Base-by-base conservation (phyloP, 1,139 yeast species). In the Arxiozyma slooffiae region DNA sequence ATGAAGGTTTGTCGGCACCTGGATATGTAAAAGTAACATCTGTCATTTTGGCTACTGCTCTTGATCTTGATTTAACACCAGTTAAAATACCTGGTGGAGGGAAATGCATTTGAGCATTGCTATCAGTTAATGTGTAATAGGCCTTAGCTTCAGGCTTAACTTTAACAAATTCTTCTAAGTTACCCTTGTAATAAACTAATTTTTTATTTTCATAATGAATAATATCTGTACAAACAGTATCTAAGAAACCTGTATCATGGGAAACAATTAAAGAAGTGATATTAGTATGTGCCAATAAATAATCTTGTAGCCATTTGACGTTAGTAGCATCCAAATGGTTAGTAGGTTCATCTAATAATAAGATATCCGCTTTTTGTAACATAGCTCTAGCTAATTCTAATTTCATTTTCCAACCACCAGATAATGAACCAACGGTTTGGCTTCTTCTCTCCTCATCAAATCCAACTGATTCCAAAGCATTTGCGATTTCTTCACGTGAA, bases 401-500 rank as follows among this genome's bases (percentile, higher is more conserved):
- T 74, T 92, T 92, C 98, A 92, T 92, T 73, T 92, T 92, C 97
- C 97, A 89, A 68, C 98, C 98, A 71, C 98, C 98, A 52, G 97
- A 88, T 57, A 92, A 76, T 1, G 97, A 86, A 44, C 97, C 96
- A 55, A 92, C 97, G 49, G 87, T 79, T 71, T 90, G 97, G 37
- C 78, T 76, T 63, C 95, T 79, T 74, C 97, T 81, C 66, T 85
- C 94, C 48, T 85, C 92, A 56, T 94, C 83, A 70, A 92, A 92
- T 3, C 97, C 98, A 67, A 92, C 97, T 50, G 80, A 80, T 48
- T 72, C 79, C 56, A 92, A 77, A 30, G 96, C 97, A 2, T 67
- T 67, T 24, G 92, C 71, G 64, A 92, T 88, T 50, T 85, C 95
- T 14, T 79, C 81, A 52, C 74, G 76, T 20, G 80, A 78, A 55